A percentile compares a stretch with the other conserved stretches of the same genome.
Evolutionary conservation across 1,284 basidiomycete species (phyloP).

Genomic region (Sporisorium graminicola): DNA sequence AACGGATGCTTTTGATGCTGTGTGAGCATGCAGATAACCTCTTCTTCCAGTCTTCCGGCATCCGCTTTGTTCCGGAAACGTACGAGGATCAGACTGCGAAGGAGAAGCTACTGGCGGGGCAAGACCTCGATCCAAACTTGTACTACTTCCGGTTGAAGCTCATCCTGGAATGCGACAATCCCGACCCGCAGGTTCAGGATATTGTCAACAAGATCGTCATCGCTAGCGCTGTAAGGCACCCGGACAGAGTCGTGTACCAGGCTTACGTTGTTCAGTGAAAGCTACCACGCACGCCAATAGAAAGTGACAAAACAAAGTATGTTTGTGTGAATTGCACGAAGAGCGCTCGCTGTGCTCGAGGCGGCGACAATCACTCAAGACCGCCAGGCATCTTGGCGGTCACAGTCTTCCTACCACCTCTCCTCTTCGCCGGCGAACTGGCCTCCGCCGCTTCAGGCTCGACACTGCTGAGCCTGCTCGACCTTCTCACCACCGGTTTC

Average conservation of each 20-base stretch:
- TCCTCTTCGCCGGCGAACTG: slow-evolving; percentile 23
- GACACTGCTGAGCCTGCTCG: slow-evolving; percentile 39
- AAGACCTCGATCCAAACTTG: slow-evolving; percentile 25
- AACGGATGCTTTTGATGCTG: neutral
- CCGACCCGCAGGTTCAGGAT: slow-evolving; percentile 33
- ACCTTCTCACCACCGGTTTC: slow-evolving; percentile 24
- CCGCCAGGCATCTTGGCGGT: slow-evolving; percentile 37
- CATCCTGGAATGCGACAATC: slow-evolving; percentile 32
- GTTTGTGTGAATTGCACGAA: neutral
- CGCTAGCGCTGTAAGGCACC: slow-evolving; percentile 29
- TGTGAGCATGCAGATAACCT: slow-evolving; percentile 14
- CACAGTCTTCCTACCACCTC: neutral
- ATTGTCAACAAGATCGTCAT: slow-evolving; percentile 43
- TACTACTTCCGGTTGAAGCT: slow-evolving; percentile 45
- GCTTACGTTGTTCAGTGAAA: slow-evolving; percentile 37
- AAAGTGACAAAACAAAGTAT: neutral
- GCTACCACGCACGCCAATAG: neutral
- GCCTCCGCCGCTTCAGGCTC: slow-evolving; percentile 24
- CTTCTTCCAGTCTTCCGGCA: slow-evolving; percentile 35
- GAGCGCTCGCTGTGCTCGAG: neutral
- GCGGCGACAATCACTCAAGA: slow-evolving; percentile 24
- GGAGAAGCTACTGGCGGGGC: slow-evolving; percentile 9
- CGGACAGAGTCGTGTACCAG: slow-evolving; percentile 30
- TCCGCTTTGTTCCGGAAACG: slow-evolving; percentile 23
- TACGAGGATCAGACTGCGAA: slow-evolving; percentile 28